Evolutionary conservation across 306 rosid genomes (phyloP), one percentile per base, ranked within the genome.

Genomic region (Arachis hypogaea): DNA sequence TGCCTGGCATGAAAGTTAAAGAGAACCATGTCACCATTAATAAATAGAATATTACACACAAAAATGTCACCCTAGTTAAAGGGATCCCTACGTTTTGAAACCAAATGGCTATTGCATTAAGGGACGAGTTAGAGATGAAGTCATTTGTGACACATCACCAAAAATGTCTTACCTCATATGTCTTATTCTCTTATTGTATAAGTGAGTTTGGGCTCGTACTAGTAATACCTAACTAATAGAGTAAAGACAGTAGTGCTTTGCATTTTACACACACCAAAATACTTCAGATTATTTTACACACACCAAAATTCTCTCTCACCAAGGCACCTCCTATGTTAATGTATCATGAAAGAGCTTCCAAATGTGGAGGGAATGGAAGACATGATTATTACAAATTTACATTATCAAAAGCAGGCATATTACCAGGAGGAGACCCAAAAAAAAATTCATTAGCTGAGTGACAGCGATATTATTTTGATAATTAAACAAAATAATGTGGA

Each of bases 1-100:
- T 8, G 87, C 98, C 98, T 94, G 82, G 41, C 45, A 72, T 71
- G 67, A 68, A 63, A 58, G 70, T 61, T 28, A 66, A 30, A 68
- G 45, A 11, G 41, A 66, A 62, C n/a, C 63, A 71, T 11, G 44
- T 30, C 11, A 77, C 61, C 60, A 56, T 44, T 28, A 58, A 38
- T 69, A 52, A 73, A 78, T 59, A 71, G 76, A 82, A 67, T 72
- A 70, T 67, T 50, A 71, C 61, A 81, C 50, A 59, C 64, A 12
- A 59, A 69, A 75, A 56, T 14, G 28, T 22, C 29, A 14, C 58
- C 58, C 7, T n/a, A 52, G 9, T n/a, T n/a, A 12, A 52, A 52
- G 6, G 58, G 58, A 52, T 52, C 58, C 16, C 22, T 14, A 52
- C 0, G 29, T 16, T 5, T 52, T 5, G 16, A 52, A 22, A 7